These are phyloP conservation scores for Sisymbrium altissimum DNA, from an alignment of 345 rosid species.

Conservation along the genomic window DNA sequence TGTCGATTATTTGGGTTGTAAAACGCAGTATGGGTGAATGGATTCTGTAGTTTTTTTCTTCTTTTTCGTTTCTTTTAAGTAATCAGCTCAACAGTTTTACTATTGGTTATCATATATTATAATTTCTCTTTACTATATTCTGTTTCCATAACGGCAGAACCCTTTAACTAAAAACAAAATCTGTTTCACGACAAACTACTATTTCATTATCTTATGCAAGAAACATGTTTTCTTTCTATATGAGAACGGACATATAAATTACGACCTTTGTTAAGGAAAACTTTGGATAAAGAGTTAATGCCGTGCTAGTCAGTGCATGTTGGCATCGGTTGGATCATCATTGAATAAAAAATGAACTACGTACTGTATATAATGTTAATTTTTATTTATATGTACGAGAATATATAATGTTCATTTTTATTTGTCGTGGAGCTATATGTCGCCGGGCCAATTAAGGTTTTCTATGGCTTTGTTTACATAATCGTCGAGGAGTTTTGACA, in stretches of 20 bases:
- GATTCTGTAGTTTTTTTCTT: no score
- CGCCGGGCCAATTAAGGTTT: slow-evolving; percentile 34
- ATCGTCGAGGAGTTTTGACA: slow-evolving; percentile 16
- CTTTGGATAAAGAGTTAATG: slow-evolving; percentile 12
- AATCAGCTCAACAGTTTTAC: no score
- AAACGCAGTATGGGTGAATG: no score
- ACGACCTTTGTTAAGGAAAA: neutral
- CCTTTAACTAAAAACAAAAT: neutral
- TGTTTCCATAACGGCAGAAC: neutral
- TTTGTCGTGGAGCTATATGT: slow-evolving; percentile 24
- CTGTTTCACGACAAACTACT: neutral
- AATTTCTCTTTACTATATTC: no score
- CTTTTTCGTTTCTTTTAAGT: no score
- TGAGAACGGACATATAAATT: neutral
- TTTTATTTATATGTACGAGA: neutral
- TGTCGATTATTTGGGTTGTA: no score
- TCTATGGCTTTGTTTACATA: slow-evolving; percentile 13
- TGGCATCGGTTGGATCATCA: slow-evolving; percentile 25
- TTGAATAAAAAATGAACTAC: neutral
- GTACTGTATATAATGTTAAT: neutral
- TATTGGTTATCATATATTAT: no score
- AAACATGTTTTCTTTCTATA: slow-evolving; percentile 31
- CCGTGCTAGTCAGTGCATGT: neutral
- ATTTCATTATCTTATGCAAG: slow-evolving; percentile 18
- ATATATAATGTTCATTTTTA: neutral